phyloP scores from a whole-genome alignment of 1,284 basidiomycete species.

The Waitea zeae region DNA sequence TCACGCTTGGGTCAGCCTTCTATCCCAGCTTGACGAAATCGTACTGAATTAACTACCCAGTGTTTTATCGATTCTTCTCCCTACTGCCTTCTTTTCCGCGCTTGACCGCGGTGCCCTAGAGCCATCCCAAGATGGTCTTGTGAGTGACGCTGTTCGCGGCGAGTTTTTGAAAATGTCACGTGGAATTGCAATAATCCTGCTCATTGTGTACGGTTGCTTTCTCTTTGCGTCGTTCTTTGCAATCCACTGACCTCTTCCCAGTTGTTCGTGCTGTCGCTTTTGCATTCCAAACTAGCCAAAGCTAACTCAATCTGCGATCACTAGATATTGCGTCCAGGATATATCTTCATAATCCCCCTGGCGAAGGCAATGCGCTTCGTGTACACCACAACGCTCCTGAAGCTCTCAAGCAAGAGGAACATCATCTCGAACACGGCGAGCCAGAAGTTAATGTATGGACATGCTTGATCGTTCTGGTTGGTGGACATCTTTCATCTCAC shows the following conservation, averaged over 20 bases:
- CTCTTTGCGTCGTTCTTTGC: too few species aligned
- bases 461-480: conserved; percentile 38
- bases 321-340: conserved; percentile 45
- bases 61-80: conserved; percentile 40
- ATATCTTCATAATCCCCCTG: conserved; percentile 51
- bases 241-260: not conserved
- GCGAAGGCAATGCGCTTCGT: conserved; percentile 28
- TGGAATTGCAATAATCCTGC: conserved; percentile 40
- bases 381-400: conserved; percentile 24
- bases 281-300: too few species aligned
- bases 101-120: conserved; percentile 26
- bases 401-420: conserved; percentile 24
- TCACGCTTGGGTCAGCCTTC: conserved; percentile 36
- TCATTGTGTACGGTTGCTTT: conserved; percentile 37
- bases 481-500: too few species aligned
- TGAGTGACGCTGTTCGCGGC: conserved; percentile 21
- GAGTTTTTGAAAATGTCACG: conserved; percentile 40
- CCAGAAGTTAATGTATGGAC: conserved; percentile 44
- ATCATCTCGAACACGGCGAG: conserved; percentile 20
- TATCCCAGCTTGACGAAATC: not conserved
- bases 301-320: too few species aligned
- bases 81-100: conserved; percentile 47
- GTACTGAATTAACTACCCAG: conserved; percentile 15
- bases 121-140: conserved; percentile 12
- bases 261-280: conserved; percentile 1